Evolutionary conservation across 116 monocot species (phyloP).

Genomic region (Trichopus zeylanicus): DNA sequence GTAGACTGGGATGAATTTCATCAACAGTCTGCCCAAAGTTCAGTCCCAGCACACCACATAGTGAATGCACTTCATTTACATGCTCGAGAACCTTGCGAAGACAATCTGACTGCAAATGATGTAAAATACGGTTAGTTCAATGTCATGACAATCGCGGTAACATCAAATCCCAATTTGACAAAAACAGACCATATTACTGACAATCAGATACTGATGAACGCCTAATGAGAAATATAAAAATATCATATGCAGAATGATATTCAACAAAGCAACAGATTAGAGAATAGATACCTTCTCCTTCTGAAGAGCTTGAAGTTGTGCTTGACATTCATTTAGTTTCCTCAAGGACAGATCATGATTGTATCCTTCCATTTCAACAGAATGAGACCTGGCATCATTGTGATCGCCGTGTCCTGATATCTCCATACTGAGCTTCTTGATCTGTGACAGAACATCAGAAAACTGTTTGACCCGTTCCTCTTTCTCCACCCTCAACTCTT

Average conservation of each 20-base stretch:
- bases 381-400: slow-evolving; percentile 13
- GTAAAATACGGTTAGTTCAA: background rate
- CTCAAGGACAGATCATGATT: slow-evolving; percentile 72
- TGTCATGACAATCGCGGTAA: background rate
- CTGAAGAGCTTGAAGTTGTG: slow-evolving; percentile 55
- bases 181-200: too few species aligned
- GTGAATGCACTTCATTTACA: slow-evolving; percentile 71
- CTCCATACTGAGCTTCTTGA: slow-evolving; percentile 62
- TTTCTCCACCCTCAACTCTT: slow-evolving; percentile 53
- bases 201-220: background rate
- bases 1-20: slow-evolving; percentile 84
- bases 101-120: slow-evolving; percentile 59
- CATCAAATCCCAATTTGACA: too few species aligned
- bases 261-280: background rate
- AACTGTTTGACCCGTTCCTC: slow-evolving; percentile 63
- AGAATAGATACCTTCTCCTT: slow-evolving; percentile 80
- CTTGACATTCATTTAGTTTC: slow-evolving; percentile 67
- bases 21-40: slow-evolving; percentile 63
- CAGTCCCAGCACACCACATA: slow-evolving; percentile 72
- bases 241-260: too few species aligned
- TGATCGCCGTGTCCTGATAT: slow-evolving; percentile 25
- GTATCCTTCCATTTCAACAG: background rate
- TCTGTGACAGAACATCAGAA: slow-evolving; percentile 47
- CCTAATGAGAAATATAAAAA: too few species aligned
- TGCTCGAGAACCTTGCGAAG: slow-evolving; percentile 63